Base-by-base conservation (phyloP, 768 basidiomycete species). In the Boletus fagicola region DNA sequence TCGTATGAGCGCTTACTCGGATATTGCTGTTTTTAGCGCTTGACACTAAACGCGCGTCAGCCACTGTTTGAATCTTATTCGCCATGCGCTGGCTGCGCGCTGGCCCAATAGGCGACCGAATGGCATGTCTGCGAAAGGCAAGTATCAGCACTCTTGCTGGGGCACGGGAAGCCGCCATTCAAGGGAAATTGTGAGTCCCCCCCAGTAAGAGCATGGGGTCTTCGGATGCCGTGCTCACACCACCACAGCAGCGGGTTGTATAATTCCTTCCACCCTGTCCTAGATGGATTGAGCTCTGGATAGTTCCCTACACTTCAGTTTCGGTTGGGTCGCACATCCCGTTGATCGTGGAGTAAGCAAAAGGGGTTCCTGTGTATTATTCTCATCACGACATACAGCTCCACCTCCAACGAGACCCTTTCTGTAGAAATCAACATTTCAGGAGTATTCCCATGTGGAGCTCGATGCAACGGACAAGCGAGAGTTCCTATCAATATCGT, bases 351-450 rank as follows among this genome's bases (percentile, higher is more conserved):
- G 33, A 35, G 13, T 12, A 35, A 35, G 33, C 33, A 1, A 35
- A 7, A 36, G 36, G 39, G 30, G 22, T 51, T 54, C 44, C 56
- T 44, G 47, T 53, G 28, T 51, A 35, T n/a, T 15, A 0, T 38
- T 24, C 44, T 50, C 22, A 47, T 52, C 39, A 8, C 31, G 38
- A 42, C n/a, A 47, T 24, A n/a, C 52, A 76, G 85, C 2, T 73
- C 84, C 0, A 84, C 83, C 3, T 80, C 83, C 8, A 85, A 88
- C 49, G 84, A 87, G 64, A 83, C 85, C 2, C 67, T 82, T 35
- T 75, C 78, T 4, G 71, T 75, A 12, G 78, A 79, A 2, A 61
- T 60, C 16, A 70, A 76, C 49, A 76, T 59, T 38, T 58, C 70
- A 74, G 31, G 28, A 51, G 1, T 80, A 73, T 62, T 83, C 80